Evolutionary conservation across 1,284 basidiomycete genomes (phyloP), one percentile per base, ranked within the genome.

Genomic region (Ustilago sp.): DNA sequence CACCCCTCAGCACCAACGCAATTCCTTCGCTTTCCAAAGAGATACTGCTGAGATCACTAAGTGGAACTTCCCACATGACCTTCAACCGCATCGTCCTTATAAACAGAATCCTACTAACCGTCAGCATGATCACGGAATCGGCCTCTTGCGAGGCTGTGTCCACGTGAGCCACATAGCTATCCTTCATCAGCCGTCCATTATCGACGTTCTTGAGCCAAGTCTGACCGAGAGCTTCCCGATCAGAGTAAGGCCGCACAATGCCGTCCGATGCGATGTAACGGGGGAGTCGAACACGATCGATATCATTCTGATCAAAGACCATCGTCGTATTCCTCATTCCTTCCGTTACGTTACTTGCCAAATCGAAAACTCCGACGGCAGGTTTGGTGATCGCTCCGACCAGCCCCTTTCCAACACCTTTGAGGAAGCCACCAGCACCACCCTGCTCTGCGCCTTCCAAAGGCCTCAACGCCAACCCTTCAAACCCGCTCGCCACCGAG

Each of bases 301-400:
- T 90, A 59, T 93, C 92, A 53, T 93, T 93, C 76, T 91, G 93
- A 84, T 99, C 97, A 79, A 99, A 99, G 1, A 98, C 96, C 3
- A 94, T 98, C 0, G 97, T 99, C 0, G 97, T 99, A 84, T 99
- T 99, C 47, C 97, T 91, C 78, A 74, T 82, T 89, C 95, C 95
- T 89, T 98, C 96, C n/a, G 93, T 92, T 32, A 98, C 91, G 82
- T 96, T 98, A 35, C 95, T 93, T 4, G 95, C 93, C 51, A 99
- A 90, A 87, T 99, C 97, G 84, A 99, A 96, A 1, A 98, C 92
- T 4, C 97, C 97, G 12, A 99, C 94, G 1, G 93, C 94, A 5
- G 97, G 97, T 87, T 99, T 99, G 6, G 97, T 98, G 59, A 99
- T 91, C 45, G 90, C 93, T 32, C 96, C 96, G 64, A 98, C 94